These are phyloP conservation scores for Lentinus polychrous DNA, from an alignment of 1,284 basidiomycete genomes.

Conservation along the genomic window DNA sequence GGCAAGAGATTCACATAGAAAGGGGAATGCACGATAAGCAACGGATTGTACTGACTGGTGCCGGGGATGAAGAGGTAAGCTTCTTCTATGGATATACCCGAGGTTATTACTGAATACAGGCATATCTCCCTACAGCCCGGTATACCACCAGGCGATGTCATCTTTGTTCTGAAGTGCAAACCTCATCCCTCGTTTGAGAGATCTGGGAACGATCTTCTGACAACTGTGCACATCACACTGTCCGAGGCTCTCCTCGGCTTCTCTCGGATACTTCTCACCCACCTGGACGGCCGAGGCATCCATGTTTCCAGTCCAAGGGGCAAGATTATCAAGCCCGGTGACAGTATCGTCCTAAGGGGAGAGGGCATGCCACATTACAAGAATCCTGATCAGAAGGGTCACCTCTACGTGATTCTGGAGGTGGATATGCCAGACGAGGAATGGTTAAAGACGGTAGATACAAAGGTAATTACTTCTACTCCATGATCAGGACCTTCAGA, in stretches of 20 bases:
- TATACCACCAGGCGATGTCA: slow-evolving; percentile 78
- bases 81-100: not conserved
- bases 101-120: not conserved
- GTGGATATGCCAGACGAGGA: slow-evolving; percentile 78
- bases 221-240: slow-evolving; percentile 76
- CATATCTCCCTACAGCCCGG: slow-evolving; percentile 57
- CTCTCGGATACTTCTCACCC: slow-evolving; percentile 78
- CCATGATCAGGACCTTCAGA: not conserved
- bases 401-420: slow-evolving; percentile 75
- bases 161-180: slow-evolving; percentile 72
- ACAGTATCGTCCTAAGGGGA: slow-evolving; percentile 67
- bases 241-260: slow-evolving; percentile 91
- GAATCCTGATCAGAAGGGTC: slow-evolving; percentile 62
- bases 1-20: slow-evolving; percentile 81
- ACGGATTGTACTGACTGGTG: slow-evolving; percentile 81
- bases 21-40: slow-evolving; percentile 85
- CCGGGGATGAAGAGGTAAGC: slow-evolving; percentile 82
- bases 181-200: slow-evolving; percentile 79
- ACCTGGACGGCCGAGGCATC: slow-evolving; percentile 86
- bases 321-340: slow-evolving; percentile 70
- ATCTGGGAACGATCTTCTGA: slow-evolving; percentile 70
- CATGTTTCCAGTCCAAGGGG: slow-evolving; percentile 66
- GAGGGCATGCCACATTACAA: slow-evolving; percentile 86
- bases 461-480: slow-evolving; percentile 33
- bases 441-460: slow-evolving; percentile 61